These are phyloP conservation scores for Metschnikowia noctiluminum DNA, from an alignment of 805 yeast genomes.

Conservation along the genomic window DNA sequence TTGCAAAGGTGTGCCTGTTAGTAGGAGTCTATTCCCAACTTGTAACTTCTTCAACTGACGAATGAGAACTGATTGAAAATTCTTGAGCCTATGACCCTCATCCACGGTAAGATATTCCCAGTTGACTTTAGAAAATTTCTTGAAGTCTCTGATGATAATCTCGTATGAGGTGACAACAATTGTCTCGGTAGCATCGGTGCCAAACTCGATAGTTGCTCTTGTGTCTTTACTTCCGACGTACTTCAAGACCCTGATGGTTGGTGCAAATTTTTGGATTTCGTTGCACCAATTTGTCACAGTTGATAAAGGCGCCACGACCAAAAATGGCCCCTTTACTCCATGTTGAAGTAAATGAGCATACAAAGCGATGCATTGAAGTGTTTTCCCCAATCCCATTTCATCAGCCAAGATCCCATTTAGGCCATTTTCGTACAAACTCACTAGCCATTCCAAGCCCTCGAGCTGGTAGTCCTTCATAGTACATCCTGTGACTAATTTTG, in stretches of 20 bases:
- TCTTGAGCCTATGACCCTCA: constrained; percentile 93
- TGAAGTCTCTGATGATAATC: constrained; percentile 65
- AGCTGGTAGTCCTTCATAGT: constrained; percentile 77
- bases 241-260: constrained; percentile 55
- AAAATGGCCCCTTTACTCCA: constrained; percentile 73
- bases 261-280: constrained; percentile 74
- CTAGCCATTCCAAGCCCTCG: constrained; percentile 88
- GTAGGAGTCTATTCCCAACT: constrained; percentile 67
- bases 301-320: constrained; percentile 78
- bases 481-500: constrained; percentile 43
- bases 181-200: constrained; percentile 29
- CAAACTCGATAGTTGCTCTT: constrained; percentile 44
- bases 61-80: constrained; percentile 73
- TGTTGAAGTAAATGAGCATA: constrained; percentile 73
- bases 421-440: constrained; percentile 87
- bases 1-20: constrained; percentile 97
- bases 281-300: constrained; percentile 82
- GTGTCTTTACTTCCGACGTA: constrained; percentile 63
- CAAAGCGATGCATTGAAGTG: constrained; percentile 82
- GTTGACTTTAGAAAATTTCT: constrained; percentile 44
- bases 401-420: constrained; percentile 93
- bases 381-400: constrained; percentile 97
- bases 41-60: constrained; percentile 64
- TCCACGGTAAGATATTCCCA: constrained; percentile 92
- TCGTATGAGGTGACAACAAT: constrained; percentile 83